phyloP scores from a whole-genome alignment of 176 grass and related monocot species.

The Leersia perrieri region DNA sequence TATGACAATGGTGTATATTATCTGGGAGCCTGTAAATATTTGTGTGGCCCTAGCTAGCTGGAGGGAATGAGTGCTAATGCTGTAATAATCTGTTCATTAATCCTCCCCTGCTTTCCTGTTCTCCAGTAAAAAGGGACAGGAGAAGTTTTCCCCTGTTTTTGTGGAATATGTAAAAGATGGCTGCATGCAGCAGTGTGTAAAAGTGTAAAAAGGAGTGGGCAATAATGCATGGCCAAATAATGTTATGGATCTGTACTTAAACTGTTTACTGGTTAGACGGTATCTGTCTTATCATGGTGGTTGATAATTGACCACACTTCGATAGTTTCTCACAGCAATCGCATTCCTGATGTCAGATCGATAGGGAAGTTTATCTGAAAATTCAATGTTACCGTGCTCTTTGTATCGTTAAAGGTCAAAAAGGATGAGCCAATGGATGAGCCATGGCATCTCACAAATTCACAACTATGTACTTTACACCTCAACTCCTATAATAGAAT shows the following conservation, averaged over 20 bases:
- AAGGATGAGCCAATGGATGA: background rate
- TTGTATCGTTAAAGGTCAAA: constrained; percentile 7
- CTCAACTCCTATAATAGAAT: too few species aligned
- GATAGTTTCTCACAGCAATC: background rate
- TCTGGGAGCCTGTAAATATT: too few species aligned
- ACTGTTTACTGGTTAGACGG: background rate
- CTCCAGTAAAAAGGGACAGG: background rate
- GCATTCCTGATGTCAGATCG: background rate
- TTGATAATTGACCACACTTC: constrained; percentile 2
- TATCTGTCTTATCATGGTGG: background rate
- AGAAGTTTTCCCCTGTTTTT: background rate
- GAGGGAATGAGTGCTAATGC: background rate
- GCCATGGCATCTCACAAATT: background rate
- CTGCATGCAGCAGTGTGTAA: constrained; percentile 5
- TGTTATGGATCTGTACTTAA: background rate
- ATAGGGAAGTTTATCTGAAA: background rate
- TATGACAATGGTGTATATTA: background rate
- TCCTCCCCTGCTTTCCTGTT: background rate
- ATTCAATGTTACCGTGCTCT: background rate
- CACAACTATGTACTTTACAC: background rate
- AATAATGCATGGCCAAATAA: constrained; percentile 19
- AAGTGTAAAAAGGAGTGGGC: background rate
- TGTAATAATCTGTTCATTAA: background rate
- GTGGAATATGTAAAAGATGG: background rate
- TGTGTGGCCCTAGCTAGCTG: background rate